Evolutionary conservation across 129 eudicot genomes (phyloP).

Genomic region (Escallonia herrerae): DNA sequence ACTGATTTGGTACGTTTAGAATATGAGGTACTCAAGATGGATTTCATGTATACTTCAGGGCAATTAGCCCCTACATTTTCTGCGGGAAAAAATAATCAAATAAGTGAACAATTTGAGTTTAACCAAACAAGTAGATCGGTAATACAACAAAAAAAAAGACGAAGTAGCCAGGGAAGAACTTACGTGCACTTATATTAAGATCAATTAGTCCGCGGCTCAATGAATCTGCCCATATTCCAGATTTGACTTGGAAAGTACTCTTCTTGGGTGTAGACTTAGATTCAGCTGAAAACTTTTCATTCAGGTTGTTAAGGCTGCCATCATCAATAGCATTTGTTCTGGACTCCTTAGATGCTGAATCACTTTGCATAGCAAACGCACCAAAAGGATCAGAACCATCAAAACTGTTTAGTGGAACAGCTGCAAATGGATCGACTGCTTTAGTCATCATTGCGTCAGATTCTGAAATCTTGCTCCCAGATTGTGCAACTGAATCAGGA

Average conservation of each 20-base stretch:
- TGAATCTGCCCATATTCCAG: constrained; percentile 99
- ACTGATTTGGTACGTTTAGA: too few relatives aligned
- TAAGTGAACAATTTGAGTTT: too few relatives aligned
- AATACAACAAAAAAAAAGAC: not conserved
- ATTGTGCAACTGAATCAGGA: constrained; percentile 41
- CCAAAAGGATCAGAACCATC: constrained; percentile 72
- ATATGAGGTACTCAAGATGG: too few relatives aligned
- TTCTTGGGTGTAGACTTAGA: constrained; percentile 45
- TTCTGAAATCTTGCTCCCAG: constrained; percentile 38
- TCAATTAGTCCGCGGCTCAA: constrained; percentile 95
- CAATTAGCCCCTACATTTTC: too few relatives aligned
- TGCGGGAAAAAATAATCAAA: too few relatives aligned
- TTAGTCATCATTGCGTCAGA: constrained; percentile 24
- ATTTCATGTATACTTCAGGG: too few relatives aligned
- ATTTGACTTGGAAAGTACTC: constrained; percentile 81
- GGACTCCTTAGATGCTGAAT: constrained; percentile 34
- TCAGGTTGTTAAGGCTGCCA: constrained; percentile 27
- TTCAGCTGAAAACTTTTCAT: constrained; percentile 34
- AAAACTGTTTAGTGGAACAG: constrained; percentile 68
- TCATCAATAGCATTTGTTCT: constrained; percentile 21
- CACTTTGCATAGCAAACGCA: constrained; percentile 50
- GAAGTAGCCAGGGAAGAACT: constrained; percentile 20
- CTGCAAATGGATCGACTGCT: constrained; percentile 81
- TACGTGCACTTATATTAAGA: constrained; percentile 90
- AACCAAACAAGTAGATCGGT: too few relatives aligned